phyloP scores from a whole-genome alignment of 306 rosid genomes.

The Vachellia pachyceras region DNA sequence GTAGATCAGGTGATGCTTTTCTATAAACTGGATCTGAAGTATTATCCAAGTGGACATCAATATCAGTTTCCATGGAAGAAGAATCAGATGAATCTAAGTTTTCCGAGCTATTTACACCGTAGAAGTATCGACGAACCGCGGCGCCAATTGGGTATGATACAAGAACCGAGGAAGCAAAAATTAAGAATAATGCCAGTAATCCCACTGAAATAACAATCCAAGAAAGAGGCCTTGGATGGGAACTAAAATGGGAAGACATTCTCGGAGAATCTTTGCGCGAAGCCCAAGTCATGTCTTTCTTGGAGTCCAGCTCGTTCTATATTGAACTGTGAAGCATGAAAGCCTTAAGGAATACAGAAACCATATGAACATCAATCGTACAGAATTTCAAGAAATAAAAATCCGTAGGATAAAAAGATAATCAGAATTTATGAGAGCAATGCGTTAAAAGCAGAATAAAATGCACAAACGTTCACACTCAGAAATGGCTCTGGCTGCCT shows the following conservation, averaged over 20 bases:
- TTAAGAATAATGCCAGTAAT: constrained; percentile 70
- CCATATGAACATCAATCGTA: not conserved
- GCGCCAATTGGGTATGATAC: constrained; percentile 71
- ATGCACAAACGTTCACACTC: not conserved
- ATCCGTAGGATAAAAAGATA: constrained; percentile 6
- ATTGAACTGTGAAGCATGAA: constrained; percentile 35
- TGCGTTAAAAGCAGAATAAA: not conserved
- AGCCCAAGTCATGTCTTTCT: constrained; percentile 72
- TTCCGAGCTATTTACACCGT: constrained; percentile 58
- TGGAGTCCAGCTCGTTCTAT: constrained; percentile 42
- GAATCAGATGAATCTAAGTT: constrained; percentile 45
- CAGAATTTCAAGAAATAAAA: constrained; percentile 5
- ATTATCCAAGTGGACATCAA: constrained; percentile 34
- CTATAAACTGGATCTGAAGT: constrained; percentile 48
- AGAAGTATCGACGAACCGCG: constrained; percentile 67
- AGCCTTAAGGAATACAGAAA: constrained; percentile 15
- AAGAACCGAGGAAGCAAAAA: constrained; percentile 72
- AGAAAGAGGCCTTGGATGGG: constrained; percentile 64
- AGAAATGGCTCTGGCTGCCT: not conserved
- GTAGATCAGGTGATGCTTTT: constrained; percentile 37
- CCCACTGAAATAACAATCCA: constrained; percentile 76
- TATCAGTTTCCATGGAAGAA: constrained; percentile 32
- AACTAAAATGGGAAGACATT: constrained; percentile 64
- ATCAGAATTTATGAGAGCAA: constrained; percentile 7
- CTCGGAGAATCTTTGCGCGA: constrained; percentile 59